Base-by-base conservation (phyloP, 2,329 filamentous ascomycete genomes). In the Metarhizium rileyi region DNA sequence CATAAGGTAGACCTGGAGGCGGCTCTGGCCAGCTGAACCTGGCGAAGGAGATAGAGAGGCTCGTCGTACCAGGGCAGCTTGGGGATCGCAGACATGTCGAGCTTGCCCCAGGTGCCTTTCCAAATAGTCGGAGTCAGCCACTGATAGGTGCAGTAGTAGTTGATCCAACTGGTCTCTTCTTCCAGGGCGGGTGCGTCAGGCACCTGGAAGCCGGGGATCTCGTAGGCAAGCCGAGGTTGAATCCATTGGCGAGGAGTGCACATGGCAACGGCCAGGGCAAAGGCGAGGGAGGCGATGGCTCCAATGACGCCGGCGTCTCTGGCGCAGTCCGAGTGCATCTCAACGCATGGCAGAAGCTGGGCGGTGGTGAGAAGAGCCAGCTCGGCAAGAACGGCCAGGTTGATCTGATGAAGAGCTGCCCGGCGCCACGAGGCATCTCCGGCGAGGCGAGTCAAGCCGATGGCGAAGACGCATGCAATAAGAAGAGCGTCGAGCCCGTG, bases 21-120 rank as follows among this genome's bases (percentile, higher is more conserved):
- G 26, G 58, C 57, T 2, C 76, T 69, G 12, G 74, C 73, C 18
- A 64, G 56, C 25, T 70, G 67, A 10, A 77, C 63, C 50, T 64
- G 67, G 22, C 63, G 62, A 2, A 77, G 63, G 16, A 78, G 68
- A 46, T 75, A 61, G 22, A 71, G 59, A 8, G 76, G 76, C 52
- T 78, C 74, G 47, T 79, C 76, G 53, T 78, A 78, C 73, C 75
- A 78, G 2, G 76, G 73, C 27, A 78, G 61, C 26, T 56, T 66
- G 3, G 74, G 74, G 20, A 78, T 67, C 53, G 72, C 69, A 35
- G 71, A 66, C 55, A 75, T 66, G 25, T 71, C 70, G 48, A 78
- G 63, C 47, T 69, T 64, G 5, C 65, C 63, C 28, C 64, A 67
- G 41, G 67, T 64, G 25, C 75, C 75, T 52, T 68, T 74, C 63